Conservation (phyloP, 768 basidiomycete genomes). For the Sutorius australiensis region DNA sequence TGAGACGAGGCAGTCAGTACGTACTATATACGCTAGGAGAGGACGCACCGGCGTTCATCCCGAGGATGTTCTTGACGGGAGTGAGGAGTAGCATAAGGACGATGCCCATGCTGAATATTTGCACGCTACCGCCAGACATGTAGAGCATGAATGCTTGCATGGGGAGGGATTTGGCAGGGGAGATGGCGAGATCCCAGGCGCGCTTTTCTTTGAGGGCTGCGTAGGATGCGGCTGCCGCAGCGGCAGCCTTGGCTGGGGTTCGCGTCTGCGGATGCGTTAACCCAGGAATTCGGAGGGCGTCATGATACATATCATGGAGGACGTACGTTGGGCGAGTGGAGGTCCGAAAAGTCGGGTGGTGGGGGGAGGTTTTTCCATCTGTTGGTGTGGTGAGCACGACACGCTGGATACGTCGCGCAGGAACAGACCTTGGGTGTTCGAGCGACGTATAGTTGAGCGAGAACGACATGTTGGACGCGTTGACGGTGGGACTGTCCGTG, state of each 20-base stretch:
- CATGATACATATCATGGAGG: neutral
- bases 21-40: no score
- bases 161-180: constrained; percentile 85
- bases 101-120: constrained; percentile 96
- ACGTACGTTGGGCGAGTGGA: constrained; percentile 32
- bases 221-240: constrained; percentile 45
- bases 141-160: constrained; percentile 99
- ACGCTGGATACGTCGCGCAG: neutral
- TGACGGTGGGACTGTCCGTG: neutral
- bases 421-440: constrained; percentile 26
- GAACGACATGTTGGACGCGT: constrained; percentile 20
- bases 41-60: constrained; percentile 70
- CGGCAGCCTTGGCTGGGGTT: constrained; percentile 33
- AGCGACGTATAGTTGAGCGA: constrained; percentile 31
- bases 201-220: constrained; percentile 69
- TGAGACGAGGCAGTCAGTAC: neutral
- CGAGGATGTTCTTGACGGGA: constrained; percentile 79
- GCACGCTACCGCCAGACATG: constrained; percentile 95
- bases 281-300: neutral
- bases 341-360: constrained; percentile 63
- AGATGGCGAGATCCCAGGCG: constrained; percentile 81
- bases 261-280: constrained; percentile 39
- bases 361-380: constrained; percentile 65
- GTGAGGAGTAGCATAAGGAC: constrained; percentile 87
- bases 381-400: neutral